Evolutionary conservation across 75 land plant species (phyloP), one percentile per base, ranked within the genome.

Genomic region (Selaginella moellendorffii): DNA sequence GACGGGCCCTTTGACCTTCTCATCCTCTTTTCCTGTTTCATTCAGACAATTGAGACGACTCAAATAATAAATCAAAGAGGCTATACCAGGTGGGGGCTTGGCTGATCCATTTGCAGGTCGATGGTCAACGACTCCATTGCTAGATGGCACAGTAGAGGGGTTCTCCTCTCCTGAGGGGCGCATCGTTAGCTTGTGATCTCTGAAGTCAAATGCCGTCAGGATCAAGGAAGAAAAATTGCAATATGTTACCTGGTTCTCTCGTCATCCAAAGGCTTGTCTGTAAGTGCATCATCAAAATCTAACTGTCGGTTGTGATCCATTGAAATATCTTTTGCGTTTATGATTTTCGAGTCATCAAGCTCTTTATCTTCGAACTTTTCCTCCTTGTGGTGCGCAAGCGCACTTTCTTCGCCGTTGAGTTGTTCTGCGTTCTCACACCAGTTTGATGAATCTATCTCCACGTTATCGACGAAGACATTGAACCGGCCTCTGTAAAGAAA

Each of bases 401-500:
- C 53, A 31, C 21, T 69, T 62, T 69, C 59, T 53, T 28, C 56
- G 52, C 26, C 53, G 18, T 30, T 29, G 71, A 22, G 56, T 53
- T 36, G 59, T 67, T 42, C 51, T 26, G 25, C 17, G 58, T 23
- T 20, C 53, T 70, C 68, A 31, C 64, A 77, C 65, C 68, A 68
- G 62, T 31, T 69, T 52, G 83, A 69, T 60, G 82, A 77, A 27
- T 53, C 76, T 66, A 64, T 60, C 54, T 68, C 71, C 1, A 14
- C 62, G 54, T 89, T 86, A 76, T 80, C 90, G 27, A 80, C 92
- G 76, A 71, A 71, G 20, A 87, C 67, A 77, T 90, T 90, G 78
- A 90, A 87, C 69, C 72, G 83, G 51, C 80, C 87, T 64, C 96
- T 89, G 85, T n/a, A n/a, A n/a, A n/a, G n/a, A 36, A 36, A 36